Evolutionary conservation across 306 rosid species (phyloP).

Genomic region (Quercus alba): DNA sequence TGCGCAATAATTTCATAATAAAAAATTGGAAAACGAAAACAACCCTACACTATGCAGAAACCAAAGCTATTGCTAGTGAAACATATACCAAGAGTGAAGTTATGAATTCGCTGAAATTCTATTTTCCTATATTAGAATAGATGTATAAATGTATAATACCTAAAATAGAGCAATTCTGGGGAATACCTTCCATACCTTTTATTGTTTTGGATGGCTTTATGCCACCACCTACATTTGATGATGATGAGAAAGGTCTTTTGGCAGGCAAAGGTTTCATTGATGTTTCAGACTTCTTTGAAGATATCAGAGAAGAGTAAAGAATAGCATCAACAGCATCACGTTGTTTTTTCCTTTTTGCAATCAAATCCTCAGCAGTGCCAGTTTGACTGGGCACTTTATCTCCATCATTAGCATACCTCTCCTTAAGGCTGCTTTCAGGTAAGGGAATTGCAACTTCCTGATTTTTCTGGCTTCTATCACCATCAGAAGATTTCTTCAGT

Average conservation of each 20-base stretch:
- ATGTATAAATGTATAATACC: constrained; percentile 19
- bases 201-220: constrained; percentile 57
- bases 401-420: constrained; percentile 35
- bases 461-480: constrained; percentile 26
- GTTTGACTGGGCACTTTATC: constrained; percentile 35
- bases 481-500: constrained; percentile 32
- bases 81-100: not conserved
- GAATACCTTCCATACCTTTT: constrained; percentile 46
- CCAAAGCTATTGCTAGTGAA: not conserved
- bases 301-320: constrained; percentile 73
- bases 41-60: not conserved
- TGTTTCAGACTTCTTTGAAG: constrained; percentile 64
- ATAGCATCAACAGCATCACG: constrained; percentile 93
- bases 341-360: constrained; percentile 85
- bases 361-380: constrained; percentile 39
- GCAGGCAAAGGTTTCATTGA: constrained; percentile 35
- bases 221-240: constrained; percentile 37
- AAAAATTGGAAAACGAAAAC: not conserved
- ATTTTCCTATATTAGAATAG: not conserved
- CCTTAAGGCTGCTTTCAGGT: constrained; percentile 30
- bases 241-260: constrained; percentile 47
- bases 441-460: constrained; percentile 38
- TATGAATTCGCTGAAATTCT: not conserved
- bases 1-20: not conserved
- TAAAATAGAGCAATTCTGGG: constrained; percentile 13